These are phyloP conservation scores for Colletotrichum costaricense DNA, from an alignment of 2,329 filamentous ascomycete genomes.

Conservation along the genomic window DNA sequence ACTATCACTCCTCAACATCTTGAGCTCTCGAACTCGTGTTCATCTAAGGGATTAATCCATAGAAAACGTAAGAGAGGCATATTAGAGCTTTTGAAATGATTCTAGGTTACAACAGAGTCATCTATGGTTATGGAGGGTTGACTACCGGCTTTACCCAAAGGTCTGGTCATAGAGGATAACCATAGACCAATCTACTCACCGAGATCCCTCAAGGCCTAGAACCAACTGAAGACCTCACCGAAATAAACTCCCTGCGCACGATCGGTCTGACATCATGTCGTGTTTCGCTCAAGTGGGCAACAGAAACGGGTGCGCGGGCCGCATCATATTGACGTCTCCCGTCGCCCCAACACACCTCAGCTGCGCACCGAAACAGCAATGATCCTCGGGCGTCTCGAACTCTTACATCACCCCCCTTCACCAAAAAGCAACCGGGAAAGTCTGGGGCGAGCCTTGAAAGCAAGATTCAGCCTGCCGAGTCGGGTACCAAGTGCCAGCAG, in stretches of 20 bases:
- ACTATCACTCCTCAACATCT: neutral
- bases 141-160: neutral
- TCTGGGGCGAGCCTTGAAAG: neutral
- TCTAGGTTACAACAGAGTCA: no score
- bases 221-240: neutral
- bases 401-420: constrained; percentile 26
- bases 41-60: rapidly evolving
- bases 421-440: neutral
- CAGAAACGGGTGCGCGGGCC: constrained; percentile 4
- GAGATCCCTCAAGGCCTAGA: neutral
- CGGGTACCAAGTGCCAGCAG: constrained; percentile 14
- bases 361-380: neutral
- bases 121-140: no score
- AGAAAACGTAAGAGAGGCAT: no score
- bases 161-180: neutral
- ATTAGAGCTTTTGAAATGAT: rapidly evolving
- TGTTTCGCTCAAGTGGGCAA: constrained; percentile 18
- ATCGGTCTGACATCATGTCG: constrained; percentile 28
- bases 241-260: neutral
- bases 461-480: constrained; percentile 28
- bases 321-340: constrained; percentile 34
- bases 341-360: constrained; percentile 20
- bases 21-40: no score
- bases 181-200: neutral
- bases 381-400: constrained; percentile 10